phyloP scores from a whole-genome alignment of 768 basidiomycete species.

The Mrakia blollopis region DNA sequence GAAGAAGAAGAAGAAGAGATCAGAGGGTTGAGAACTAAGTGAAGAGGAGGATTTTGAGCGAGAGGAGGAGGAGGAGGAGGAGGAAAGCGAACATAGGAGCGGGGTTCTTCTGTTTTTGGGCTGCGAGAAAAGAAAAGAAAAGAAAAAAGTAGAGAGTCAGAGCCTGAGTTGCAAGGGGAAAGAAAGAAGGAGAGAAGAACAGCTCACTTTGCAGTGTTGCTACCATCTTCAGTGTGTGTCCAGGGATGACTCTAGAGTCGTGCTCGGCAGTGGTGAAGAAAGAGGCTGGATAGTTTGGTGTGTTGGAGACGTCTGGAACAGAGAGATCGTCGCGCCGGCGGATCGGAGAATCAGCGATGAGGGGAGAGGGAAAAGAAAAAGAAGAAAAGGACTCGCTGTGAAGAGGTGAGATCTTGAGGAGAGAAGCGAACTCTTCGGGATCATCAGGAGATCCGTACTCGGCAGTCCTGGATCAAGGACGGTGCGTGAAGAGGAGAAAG shows the following conservation, averaged over 20 bases:
- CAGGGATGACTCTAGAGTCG: slow-evolving; percentile 32
- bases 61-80: too few relatives aligned
- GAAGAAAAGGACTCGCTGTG: slow-evolving; percentile 16
- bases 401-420: slow-evolving; percentile 27
- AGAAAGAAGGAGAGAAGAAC: background rate
- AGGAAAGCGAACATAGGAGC: background rate
- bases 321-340: too few relatives aligned
- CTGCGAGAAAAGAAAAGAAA: background rate
- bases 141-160: too few relatives aligned
- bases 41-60: too few relatives aligned
- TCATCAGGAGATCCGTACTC: slow-evolving; percentile 29
- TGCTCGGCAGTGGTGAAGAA: slow-evolving; percentile 29
- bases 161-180: background rate
- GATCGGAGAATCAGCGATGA: too few relatives aligned
- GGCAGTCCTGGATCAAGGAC: slow-evolving; percentile 1
- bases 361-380: background rate
- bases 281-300: slow-evolving; percentile 5
- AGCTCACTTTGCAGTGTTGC: slow-evolving; percentile 24
- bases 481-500: background rate
- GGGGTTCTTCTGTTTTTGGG: background rate
- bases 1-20: background rate
- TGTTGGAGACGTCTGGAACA: slow-evolving; percentile 13
- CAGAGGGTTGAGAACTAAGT: too few relatives aligned
- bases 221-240: slow-evolving; percentile 27
- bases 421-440: slow-evolving; percentile 1